Evolutionary conservation across 176 grass and related monocot species (phyloP).

Genomic region (Oryza glaberrima): DNA sequence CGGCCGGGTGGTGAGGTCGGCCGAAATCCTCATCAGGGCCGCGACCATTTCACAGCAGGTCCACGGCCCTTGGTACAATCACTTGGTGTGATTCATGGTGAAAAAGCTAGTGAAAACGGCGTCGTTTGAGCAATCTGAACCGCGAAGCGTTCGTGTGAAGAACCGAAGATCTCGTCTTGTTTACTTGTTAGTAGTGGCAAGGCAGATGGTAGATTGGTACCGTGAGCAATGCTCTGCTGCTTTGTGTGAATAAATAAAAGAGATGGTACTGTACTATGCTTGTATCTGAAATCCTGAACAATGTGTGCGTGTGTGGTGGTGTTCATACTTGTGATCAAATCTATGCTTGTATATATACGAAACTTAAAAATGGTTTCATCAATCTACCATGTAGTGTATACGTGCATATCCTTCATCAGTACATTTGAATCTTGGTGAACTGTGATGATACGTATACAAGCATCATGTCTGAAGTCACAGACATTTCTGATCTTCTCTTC

Average conservation of each 20-base stretch:
- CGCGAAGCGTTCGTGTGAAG: neutral
- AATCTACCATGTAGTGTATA: constrained; percentile 8
- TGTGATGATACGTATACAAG: neutral
- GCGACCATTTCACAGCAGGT: constrained; percentile 64
- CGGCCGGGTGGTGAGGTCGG: constrained; percentile 49
- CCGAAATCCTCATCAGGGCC: constrained; percentile 46
- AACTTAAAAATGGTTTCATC: constrained; percentile 15
- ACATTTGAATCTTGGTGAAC: neutral
- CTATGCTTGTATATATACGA: constrained; percentile 24
- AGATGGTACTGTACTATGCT: too few relatives aligned
- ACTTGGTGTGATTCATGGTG: constrained; percentile 48
- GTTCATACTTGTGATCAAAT: neutral
- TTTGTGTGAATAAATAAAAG: constrained; percentile 3
- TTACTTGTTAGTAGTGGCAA: neutral
- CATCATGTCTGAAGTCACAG: constrained; percentile 6
- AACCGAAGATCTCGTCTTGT: neutral
- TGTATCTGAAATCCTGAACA: neutral
- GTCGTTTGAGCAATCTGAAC: neutral
- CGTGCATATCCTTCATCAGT: constrained; percentile 11
- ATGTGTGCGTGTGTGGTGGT: neutral
- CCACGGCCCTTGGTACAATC: constrained; percentile 78
- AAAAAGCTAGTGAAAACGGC: constrained; percentile 4
- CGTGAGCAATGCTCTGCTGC: neutral
- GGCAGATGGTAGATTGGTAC: neutral
- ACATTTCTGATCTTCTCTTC: neutral